Conservation (phyloP, 768 basidiomycete species). For the Cubamyces sp. region DNA sequence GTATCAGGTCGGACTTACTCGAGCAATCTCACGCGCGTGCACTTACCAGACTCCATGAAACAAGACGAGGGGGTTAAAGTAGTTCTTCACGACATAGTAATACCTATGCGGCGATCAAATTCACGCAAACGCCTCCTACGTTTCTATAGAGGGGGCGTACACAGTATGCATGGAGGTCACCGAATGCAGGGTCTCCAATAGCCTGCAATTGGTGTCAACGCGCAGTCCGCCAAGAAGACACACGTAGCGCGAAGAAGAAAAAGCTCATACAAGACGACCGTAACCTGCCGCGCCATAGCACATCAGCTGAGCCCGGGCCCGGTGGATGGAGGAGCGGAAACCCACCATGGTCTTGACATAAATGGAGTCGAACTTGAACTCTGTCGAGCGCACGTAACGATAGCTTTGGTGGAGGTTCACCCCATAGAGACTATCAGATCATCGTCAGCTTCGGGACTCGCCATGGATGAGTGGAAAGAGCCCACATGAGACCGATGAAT, state of each 20-base stretch:
- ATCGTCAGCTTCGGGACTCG: neutral
- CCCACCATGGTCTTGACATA: neutral
- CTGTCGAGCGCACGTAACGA: neutral
- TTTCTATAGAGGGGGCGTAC: neutral
- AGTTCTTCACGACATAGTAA: neutral
- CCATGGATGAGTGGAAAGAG: neutral
- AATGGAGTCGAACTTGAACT: neutral
- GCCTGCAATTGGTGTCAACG: neutral
- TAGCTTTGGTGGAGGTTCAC: conserved; percentile 1
- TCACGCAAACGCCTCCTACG: neutral
- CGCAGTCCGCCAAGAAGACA: no score
- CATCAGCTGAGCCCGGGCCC: neutral
- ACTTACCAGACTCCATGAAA: conserved; percentile 6
- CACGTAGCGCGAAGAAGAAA: no score
- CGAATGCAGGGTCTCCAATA: neutral
- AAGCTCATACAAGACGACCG: neutral
- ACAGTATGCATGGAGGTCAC: neutral
- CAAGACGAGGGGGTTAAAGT: conserved; percentile 1
- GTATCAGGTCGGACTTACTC: neutral
- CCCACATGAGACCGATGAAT: conserved; percentile 10
- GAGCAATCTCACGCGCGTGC: no score
- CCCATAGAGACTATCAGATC: neutral
- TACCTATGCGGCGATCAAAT: neutral
- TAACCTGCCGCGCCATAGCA: neutral
- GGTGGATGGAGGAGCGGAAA: no score